Conservation (phyloP, 805 yeast species). For the Candida insectorum region DNA sequence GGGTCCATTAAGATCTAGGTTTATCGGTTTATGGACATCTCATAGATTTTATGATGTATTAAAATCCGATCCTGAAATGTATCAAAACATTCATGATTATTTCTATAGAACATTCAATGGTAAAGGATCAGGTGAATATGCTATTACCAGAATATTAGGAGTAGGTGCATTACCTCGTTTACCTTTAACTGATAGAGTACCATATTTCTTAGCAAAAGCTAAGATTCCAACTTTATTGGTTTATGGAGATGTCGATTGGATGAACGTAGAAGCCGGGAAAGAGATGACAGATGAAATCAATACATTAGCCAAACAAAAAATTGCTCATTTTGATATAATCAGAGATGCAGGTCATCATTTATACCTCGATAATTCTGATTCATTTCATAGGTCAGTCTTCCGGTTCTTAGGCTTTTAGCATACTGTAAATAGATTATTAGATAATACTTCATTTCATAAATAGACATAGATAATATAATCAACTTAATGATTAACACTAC, state of each 20-base stretch:
- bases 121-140: constrained; percentile 63
- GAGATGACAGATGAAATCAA: constrained; percentile 34
- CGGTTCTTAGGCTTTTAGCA: constrained; percentile 23
- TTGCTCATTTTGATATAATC: constrained; percentile 32
- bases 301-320: constrained; percentile 22
- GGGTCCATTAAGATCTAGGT: constrained; percentile 55
- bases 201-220: constrained; percentile 37
- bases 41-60: constrained; percentile 42
- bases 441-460: too few relatives aligned
- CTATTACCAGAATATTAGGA: constrained; percentile 55
- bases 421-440: neutral
- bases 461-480: too few relatives aligned
- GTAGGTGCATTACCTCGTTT: constrained; percentile 56
- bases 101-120: constrained; percentile 51
- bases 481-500: too few relatives aligned
- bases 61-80: constrained; percentile 28
- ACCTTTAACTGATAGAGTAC: constrained; percentile 54
- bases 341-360: constrained; percentile 53
- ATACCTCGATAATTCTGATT: constrained; percentile 47
- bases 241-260: constrained; percentile 72
- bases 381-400: constrained; percentile 27
- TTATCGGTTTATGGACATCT: constrained; percentile 54
- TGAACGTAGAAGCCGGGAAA: constrained; percentile 60
- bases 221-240: constrained; percentile 52
- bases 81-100: constrained; percentile 46